Base-by-base conservation (phyloP, 306 rosid genomes). In the Macrotyloma uniflorum region DNA sequence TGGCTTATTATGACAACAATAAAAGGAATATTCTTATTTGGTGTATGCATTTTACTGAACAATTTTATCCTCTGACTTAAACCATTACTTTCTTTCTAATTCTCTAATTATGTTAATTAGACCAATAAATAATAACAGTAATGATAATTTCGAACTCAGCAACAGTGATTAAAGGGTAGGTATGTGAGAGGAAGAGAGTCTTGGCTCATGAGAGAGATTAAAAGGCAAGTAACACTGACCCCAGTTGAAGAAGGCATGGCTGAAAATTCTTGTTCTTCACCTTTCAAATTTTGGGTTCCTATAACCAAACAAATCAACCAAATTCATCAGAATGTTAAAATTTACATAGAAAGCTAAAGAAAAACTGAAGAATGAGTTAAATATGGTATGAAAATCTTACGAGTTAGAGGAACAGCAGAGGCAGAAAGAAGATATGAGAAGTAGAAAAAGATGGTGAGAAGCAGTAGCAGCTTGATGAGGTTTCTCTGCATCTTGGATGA, bases 341-440 rank as follows among this genome's bases (percentile, higher is more conserved):
- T 11, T 57, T 57, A 0, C 33, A 6, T 1, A 15, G 0, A 32
- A 50, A 24, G 8, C 4, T 1, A 77, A 20, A 40, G 0, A n/a
- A 3, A 58, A 58, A 64, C n/a, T 33, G 12, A 43, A 55, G 9
- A 68, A 16, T 9, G 19, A 11, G 4, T 20, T 15, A 54, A 22
- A 40, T 22, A 50, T 33, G 4, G 10, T 18, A 19, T 15, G 53
- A 67, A 67, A 50, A 33, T n/a, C 85, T 76, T 72, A 86, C 87
- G 76, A 40, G 83, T 71, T 49, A 82, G 61, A 65, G 85, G 85
- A 40, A 73, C 15, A 59, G 83, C 85, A 80, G 75, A 63, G 38
- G 62, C 77, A 76, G 76, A 70, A 58, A 76, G 24, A 70, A 79
- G 4, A 55, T 14, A 68, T 1, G 86, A 74, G 76, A 82, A 13